Evolutionary conservation across 257 asterid genomes (phyloP), one percentile per base, ranked within the genome.

Genomic region (Nicotiana benthamiana): DNA sequence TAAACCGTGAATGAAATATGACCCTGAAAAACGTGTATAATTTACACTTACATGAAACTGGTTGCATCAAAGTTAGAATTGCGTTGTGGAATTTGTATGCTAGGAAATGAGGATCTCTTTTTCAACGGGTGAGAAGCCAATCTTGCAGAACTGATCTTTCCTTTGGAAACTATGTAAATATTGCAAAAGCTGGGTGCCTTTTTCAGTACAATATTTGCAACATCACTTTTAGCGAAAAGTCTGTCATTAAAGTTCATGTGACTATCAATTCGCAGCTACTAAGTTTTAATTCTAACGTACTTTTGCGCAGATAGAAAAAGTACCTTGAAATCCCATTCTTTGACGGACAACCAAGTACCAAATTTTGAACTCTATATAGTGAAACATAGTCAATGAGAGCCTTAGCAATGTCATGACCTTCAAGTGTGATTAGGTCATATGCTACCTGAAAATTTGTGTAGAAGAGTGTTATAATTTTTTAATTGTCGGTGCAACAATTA

Each of bases 321-420:
- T 36, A 79, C 82, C 82, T 79, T 48, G 82, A 63, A 48, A 79
- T 79, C 22, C 82, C 82, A 27, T 79, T 48, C 43, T 61, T 79
- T 64, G 83, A 70, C 72, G 79, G 64, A 27, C 79, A 62, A 56
- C 83, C 83, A 54, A 72, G 36, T 30, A 80, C 78, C 83, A 80
- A 43, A 56, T 16, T 80, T 75, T 80, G 72, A 72, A 80, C 65
- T 80, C 83, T 80, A 59, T 70, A 57, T 16, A 57, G 12, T 27
- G 59, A 68, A 24, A 80, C 75, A 72, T 70, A 70, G 27, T 80
- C 75, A 26, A 80, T 32, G 12, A 80, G 74, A 59, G 83, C 79
- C 60, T 80, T 80, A 3, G 59, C 83, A 8, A 80, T 53, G 83
- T 70, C 80, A 20, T 80, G 63, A 70, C 64, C 83, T 32, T 80